Conservation (phyloP, 495 filamentous ascomycete genomes). For the Aspergillus leporis region DNA sequence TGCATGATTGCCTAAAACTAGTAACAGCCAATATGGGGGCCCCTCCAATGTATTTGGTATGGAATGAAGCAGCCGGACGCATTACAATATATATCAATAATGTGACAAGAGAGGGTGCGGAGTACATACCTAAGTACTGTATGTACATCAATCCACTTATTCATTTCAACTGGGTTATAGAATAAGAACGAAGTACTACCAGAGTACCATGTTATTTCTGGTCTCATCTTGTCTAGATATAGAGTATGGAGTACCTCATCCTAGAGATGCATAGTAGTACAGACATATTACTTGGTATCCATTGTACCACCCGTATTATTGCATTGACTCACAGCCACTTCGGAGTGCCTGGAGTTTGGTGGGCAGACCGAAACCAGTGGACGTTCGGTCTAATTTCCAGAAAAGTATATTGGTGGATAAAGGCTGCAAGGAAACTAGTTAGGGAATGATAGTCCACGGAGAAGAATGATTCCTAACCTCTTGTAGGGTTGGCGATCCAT, state of each 20-base stretch:
- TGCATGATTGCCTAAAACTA: neutral
- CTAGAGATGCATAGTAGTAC: neutral
- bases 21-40: neutral
- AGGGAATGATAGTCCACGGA: conserved; percentile 1
- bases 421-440: neutral
- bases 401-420: conserved; percentile 10
- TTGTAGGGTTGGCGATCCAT: conserved; percentile 18
- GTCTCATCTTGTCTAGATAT: no score
- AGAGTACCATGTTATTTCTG: no score
- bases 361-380: neutral
- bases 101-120: neutral
- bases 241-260: no score
- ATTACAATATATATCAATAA: neutral
- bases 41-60: neutral
- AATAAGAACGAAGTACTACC: no score
- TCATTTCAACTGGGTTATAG: no score
- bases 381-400: neutral
- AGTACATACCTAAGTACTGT: no score
- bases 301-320: neutral
- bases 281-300: neutral
- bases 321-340: neutral
- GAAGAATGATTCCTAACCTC: neutral
- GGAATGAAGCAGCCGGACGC: neutral
- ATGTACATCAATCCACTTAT: no score
- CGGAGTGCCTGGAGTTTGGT: neutral